phyloP scores from a whole-genome alignment of 495 filamentous ascomycete species.

The Penicillium dipodomyicola region DNA sequence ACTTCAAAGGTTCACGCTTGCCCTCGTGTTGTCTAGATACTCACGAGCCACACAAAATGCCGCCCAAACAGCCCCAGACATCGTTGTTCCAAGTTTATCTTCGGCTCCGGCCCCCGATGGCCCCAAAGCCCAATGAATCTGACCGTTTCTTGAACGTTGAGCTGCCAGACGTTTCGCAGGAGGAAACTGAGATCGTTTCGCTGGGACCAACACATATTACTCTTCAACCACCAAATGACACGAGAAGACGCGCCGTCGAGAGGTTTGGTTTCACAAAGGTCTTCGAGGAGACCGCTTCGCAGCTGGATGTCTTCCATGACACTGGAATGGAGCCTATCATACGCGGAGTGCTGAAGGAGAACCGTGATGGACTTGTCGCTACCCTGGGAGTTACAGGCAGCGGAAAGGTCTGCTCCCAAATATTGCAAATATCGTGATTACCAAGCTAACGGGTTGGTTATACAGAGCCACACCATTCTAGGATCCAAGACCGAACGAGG shows the following conservation, averaged over 20 bases:
- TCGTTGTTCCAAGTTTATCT: slow-evolving; percentile 91
- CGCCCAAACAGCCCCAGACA: slow-evolving; percentile 47
- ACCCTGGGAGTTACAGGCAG: slow-evolving; percentile 94
- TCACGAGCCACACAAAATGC: slow-evolving; percentile 16
- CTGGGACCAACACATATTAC: slow-evolving; percentile 75
- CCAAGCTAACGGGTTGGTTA: slow-evolving; percentile 21
- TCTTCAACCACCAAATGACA: slow-evolving; percentile 76
- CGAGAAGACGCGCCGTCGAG: slow-evolving; percentile 79
- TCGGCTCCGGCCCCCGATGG: slow-evolving; percentile 72
- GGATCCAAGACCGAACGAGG: slow-evolving; percentile 84
- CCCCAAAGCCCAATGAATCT: slow-evolving; percentile 34
- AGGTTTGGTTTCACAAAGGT: slow-evolving; percentile 93
- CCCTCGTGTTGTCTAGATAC: not conserved
- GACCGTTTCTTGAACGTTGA: slow-evolving; percentile 83
- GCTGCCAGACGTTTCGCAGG: slow-evolving; percentile 36
- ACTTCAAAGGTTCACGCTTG: slow-evolving; percentile 3
- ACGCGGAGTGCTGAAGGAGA: slow-evolving; percentile 74
- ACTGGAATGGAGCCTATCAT: slow-evolving; percentile 73
- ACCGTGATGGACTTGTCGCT: slow-evolving; percentile 84
- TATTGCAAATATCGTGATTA: not conserved
- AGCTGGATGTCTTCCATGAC: slow-evolving; percentile 84
- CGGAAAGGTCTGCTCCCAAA: slow-evolving; percentile 68
- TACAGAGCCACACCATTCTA: slow-evolving; percentile 94
- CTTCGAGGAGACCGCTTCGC: slow-evolving; percentile 79
- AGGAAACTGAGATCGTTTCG: slow-evolving; percentile 34